phyloP scores from a whole-genome alignment of 805 yeast genomes.

The Hyphopichia homilentoma region DNA sequence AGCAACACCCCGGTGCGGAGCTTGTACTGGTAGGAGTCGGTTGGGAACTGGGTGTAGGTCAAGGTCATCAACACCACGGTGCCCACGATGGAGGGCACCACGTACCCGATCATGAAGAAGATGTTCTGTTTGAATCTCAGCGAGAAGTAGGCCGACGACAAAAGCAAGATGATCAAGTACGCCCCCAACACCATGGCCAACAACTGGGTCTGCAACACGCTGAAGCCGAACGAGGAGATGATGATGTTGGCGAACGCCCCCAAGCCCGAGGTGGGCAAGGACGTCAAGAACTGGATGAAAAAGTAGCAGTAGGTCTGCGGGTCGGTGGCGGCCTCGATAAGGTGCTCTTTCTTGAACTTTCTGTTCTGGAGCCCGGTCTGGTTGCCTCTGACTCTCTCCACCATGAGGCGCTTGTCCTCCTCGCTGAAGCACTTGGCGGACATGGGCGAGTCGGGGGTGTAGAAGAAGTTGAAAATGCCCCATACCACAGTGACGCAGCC shows the following conservation, averaged over 20 bases:
- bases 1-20: slow-evolving; percentile 13
- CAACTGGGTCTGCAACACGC: slow-evolving; percentile 23
- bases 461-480: slow-evolving; percentile 13
- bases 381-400: slow-evolving; percentile 16
- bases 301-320: slow-evolving; percentile 15
- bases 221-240: slow-evolving; percentile 31
- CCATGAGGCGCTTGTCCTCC: slow-evolving; percentile 24
- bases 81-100: slow-evolving; percentile 22
- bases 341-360: slow-evolving; percentile 17
- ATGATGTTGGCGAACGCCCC: slow-evolving; percentile 24
- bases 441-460: slow-evolving; percentile 22
- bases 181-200: slow-evolving; percentile 26
- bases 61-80: slow-evolving; percentile 17
- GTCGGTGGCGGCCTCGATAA: slow-evolving; percentile 18
- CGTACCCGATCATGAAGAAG: slow-evolving; percentile 12
- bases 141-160: slow-evolving; percentile 4
- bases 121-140: slow-evolving; percentile 14
- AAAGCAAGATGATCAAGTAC: slow-evolving; percentile 18
- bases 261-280: slow-evolving; percentile 27
- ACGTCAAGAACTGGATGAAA: slow-evolving; percentile 22
- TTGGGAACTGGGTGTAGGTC: slow-evolving; percentile 14
- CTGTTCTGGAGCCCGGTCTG: slow-evolving; percentile 23
- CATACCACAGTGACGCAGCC: slow-evolving; percentile 18
- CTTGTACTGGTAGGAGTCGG: slow-evolving; percentile 1
- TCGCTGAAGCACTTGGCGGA: slow-evolving; percentile 28